Evolutionary conservation across 441 rosid genomes (phyloP).

Genomic region (Flueggea neowawraea): DNA sequence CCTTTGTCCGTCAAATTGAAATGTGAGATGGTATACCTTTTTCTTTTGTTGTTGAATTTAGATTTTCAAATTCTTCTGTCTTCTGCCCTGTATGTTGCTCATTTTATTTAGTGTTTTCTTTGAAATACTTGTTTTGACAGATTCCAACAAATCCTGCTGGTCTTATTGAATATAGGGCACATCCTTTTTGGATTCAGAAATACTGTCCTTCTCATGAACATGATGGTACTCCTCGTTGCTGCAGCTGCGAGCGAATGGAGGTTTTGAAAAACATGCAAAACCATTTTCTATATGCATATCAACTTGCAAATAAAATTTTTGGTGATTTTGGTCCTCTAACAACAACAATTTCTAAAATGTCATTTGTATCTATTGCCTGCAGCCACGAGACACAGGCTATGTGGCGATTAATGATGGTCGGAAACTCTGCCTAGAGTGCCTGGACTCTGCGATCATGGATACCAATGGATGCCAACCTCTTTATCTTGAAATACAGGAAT

Average conservation of each 20-base stretch:
- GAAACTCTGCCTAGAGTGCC: conserved; percentile 90
- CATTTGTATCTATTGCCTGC: conserved; percentile 20
- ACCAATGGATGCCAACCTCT: conserved; percentile 85
- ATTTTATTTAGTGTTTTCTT: background rate
- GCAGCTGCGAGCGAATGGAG: conserved; percentile 99
- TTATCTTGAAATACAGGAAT: conserved; percentile 82
- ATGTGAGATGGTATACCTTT: too few species aligned
- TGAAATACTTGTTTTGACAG: conserved; percentile 35
- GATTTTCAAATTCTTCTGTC: too few species aligned
- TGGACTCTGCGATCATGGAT: conserved; percentile 93
- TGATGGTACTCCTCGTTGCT: conserved; percentile 90
- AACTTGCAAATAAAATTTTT: background rate
- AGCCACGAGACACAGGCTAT: conserved; percentile 71
- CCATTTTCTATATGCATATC: too few species aligned
- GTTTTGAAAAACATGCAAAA: conserved; percentile 20
- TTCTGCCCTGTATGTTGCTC: too few species aligned
- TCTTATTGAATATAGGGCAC: conserved; percentile 88
- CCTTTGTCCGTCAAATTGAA: too few species aligned
- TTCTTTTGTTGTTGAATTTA: too few species aligned
- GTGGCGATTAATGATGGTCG: conserved; percentile 86
- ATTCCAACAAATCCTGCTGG: conserved; percentile 85
- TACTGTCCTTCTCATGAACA: conserved; percentile 95
- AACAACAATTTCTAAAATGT: conserved; percentile 10
- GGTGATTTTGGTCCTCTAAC: background rate
- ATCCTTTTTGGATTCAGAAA: conserved; percentile 93